Evolutionary conservation across 2,329 filamentous ascomycete species (phyloP), one percentile per base, ranked within the genome.

Genomic region (Fusarium subglutinans): DNA sequence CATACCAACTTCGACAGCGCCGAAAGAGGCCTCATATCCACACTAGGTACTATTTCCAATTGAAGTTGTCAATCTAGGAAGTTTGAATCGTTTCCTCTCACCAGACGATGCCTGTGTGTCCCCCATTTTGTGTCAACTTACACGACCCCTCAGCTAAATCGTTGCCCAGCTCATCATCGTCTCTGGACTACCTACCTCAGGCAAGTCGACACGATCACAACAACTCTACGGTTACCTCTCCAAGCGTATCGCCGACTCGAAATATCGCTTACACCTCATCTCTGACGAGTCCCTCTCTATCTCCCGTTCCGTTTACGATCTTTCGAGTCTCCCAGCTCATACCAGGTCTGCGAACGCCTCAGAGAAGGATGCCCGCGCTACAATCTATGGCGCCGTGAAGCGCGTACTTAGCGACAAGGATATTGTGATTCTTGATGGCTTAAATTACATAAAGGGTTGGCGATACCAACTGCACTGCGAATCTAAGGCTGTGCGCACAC

Each of bases 391-490:
- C 69, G 93, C 94, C 69, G 92, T 96, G 51, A 96, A 96, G 86
- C 88, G 94, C 48, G 88, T 91, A 55, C 86, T 97, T 37, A 90
- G 89, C 69, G 88, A 90, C 64, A 90, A 90, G 77, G 92, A 94
- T 78, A 90, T 97, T 66, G 93, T 96, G 59, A 90, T 97, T 53
- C 89, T 94, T 22, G 94, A 97, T 80, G 91, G 91, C 3, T 84
- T 94, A 69, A 96, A 96, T 82, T 97, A 96, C 83, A 97, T 97
- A 84, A 96, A 96, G 82, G 94, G 94, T 43, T 96, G 93, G 89
- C 88, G 94, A 55, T 97, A 97, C 81, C 94, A 97, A 85, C 86
- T 97, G 28, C 92, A 92, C 81, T 96, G 94, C 84, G 94, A 96
- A 83, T 90, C 94, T 43, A 96, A 96, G 83, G 94, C 94, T 54